These are phyloP conservation scores for Fusarium buharicum DNA, from an alignment of 2,329 filamentous ascomycete species.

Conservation along the genomic window DNA sequence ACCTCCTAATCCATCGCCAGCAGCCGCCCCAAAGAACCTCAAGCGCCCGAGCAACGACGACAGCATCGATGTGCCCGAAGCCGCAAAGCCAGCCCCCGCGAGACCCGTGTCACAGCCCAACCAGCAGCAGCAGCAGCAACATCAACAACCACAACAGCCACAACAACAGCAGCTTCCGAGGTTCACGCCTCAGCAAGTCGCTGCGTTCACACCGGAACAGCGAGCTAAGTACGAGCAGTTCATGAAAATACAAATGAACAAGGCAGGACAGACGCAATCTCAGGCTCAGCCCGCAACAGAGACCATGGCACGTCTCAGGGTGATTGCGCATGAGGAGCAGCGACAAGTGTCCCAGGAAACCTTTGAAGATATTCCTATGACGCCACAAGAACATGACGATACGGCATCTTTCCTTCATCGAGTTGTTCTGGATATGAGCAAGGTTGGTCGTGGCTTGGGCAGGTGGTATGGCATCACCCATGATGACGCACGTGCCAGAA, in stretches of 20 bases:
- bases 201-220: slow-evolving; percentile 57
- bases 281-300: slow-evolving; percentile 5
- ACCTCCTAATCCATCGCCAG: slow-evolving; percentile 53
- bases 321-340: slow-evolving; percentile 55
- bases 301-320: slow-evolving; percentile 49
- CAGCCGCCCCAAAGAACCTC: slow-evolving; percentile 56
- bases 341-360: slow-evolving; percentile 53
- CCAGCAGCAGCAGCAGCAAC: slow-evolving; percentile 30
- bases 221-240: slow-evolving; percentile 57
- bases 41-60: slow-evolving; percentile 65
- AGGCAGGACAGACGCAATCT: slow-evolving; percentile 33
- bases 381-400: slow-evolving; percentile 56
- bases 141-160: slow-evolving; percentile 4
- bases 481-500: slow-evolving; percentile 61
- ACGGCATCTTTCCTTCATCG: slow-evolving; percentile 57
- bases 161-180: slow-evolving; percentile 30
- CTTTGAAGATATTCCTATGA: slow-evolving; percentile 60
- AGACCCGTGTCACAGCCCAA: slow-evolving; percentile 44
- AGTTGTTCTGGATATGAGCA: slow-evolving; percentile 56
- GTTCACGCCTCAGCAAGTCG: slow-evolving; percentile 51
- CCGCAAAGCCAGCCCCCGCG: slow-evolving; percentile 33
- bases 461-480: slow-evolving; percentile 61
- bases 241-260: slow-evolving; percentile 47
- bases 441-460: slow-evolving; percentile 57
- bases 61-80: slow-evolving; percentile 44